Conservation (phyloP, 1,139 yeast species). For the Petasospora rhodanensis region DNA sequence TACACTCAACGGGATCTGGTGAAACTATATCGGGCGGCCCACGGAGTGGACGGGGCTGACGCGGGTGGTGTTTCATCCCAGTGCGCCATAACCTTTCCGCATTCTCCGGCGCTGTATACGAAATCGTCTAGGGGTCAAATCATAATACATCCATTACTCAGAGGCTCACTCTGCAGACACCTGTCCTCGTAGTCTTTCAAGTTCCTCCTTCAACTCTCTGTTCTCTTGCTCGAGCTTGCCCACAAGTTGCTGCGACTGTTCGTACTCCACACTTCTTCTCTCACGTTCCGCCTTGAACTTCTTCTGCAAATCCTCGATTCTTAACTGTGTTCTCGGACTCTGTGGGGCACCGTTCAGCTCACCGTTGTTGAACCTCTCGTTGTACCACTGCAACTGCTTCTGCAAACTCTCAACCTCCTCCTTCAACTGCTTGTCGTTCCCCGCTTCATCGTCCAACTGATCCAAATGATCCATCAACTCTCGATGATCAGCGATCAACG, state of each 20-base stretch:
- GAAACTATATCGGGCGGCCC: too few relatives aligned
- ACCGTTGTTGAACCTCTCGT: conserved; percentile 10
- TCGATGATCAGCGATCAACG: conserved; percentile 54
- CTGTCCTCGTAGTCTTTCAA: conserved; percentile 17
- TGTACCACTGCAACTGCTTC: conserved; percentile 22
- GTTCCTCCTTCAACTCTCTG: conserved; percentile 33
- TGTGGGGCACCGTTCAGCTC: conserved; percentile 13
- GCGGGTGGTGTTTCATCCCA: too few relatives aligned
- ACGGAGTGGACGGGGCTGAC: too few relatives aligned
- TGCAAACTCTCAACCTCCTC: conserved; percentile 19
- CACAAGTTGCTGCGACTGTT: conserved; percentile 49
- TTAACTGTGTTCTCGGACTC: conserved; percentile 38
- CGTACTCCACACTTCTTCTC: conserved; percentile 55
- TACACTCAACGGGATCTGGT: too few relatives aligned
- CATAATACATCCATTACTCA: too few relatives aligned
- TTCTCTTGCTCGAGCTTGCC: conserved; percentile 55
- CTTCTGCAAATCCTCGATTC: conserved; percentile 57
- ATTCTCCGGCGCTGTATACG: too few relatives aligned
- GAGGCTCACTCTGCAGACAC: too few relatives aligned
- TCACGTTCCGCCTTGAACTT: conserved; percentile 72
- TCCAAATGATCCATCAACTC: too few relatives aligned
- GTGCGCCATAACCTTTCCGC: too few relatives aligned
- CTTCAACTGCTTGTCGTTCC: conserved; percentile 16
- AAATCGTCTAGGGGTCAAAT: too few relatives aligned
- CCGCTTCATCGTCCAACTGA: conserved; percentile 23